Base-by-base conservation (phyloP, 768 basidiomycete species). In the Multifurca ochricompacta region DNA sequence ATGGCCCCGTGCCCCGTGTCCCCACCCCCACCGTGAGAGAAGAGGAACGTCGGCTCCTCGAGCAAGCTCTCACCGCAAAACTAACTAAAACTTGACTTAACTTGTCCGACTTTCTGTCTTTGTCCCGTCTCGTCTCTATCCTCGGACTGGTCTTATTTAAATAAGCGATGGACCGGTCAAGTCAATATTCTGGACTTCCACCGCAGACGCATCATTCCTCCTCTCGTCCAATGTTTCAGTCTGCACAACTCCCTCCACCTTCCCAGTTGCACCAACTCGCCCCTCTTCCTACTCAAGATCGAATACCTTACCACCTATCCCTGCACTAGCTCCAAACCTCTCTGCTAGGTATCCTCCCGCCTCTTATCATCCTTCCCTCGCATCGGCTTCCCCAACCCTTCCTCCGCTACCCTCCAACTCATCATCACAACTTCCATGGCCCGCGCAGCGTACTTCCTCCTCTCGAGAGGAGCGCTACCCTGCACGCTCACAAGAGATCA, bases 231-330 rank as follows among this genome's bases (percentile, higher is more conserved):
- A 68, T 73, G 48, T 76, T 74, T 60, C 70, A 70, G 27, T 71
- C 73, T 1, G 64, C 70, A 3, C 74, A 74, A 59, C 72, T 75
- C 25, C 74, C 74, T 0, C 74, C 73, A 0, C 74, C 74, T 0
- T 71, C 73, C 0, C 70, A 71, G 53, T 67, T 75, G 16, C 72
- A 71, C 47, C 63, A 63, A 42, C 67, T 71, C 13, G 65, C 71
- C 3, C 70, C 70, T 53, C 53, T 6, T 51, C 70, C 18, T 68
- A 64, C 59, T 64, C 69, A 21, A 68, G 72, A 58, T 67, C 70
- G 2, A 76, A 73, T 58, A 76, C 74, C 58, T 66, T 75, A 0
- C 73, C 75, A 0, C 73, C 75, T 50, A 67, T 68, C 61, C 63
- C 66, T 48, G 37, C 54, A 41, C 65, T 66, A 39, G 59, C 66